Base-by-base conservation (phyloP, 352 stramenopile genomes). In the Phytophthora multivora region DNA sequence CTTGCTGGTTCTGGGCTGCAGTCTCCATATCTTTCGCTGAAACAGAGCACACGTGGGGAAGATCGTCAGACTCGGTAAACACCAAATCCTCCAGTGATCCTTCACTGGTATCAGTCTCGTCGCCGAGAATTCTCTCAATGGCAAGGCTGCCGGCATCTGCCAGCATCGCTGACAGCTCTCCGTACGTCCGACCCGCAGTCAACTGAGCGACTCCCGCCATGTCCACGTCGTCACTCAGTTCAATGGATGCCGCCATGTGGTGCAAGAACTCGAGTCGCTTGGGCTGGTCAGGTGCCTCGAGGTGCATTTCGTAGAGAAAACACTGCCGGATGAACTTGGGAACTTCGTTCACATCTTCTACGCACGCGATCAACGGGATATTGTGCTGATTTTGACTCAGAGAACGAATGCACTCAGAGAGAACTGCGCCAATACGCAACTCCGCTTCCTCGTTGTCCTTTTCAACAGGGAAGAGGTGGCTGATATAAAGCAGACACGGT, bases 401-500 rank as follows among this genome's bases (percentile, higher is more conserved):
- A 25, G 55, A 77, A 11, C 71, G 75, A 41, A 93, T 78, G 33
- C 83, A 91, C 56, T 91, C 81, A 5, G 77, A 76, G 11, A 95
- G 58, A 12, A 84, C 78, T 3, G 79, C 76, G 2, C 83, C 73
- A 26, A 93, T 75, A 9, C 78, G 80, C 30, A 93, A 45, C 46
- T 90, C 77, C 0, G 81, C 69, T 46, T 94, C 83, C 52, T 95
- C 83, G 46, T 93, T 86, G 35, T 90, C 73, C 41, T 92, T 90
- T 30, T 93, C 81, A 19, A 91, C 68, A 5, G 79, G 66, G 50
- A 93, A 95, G 53, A 93, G 77, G 46, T 76, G 84, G 40, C 83
- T 88, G 36, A 95, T 83, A 57, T 92, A 95, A n/a, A 95, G 66
- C 13, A 95, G 51, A 48, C 87, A 93, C 0, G 83, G 83, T 9